Evolutionary conservation across 2,329 filamentous ascomycete species (phyloP), one percentile per base, ranked within the genome.

Genomic region (Zopfia rhizophila): DNA sequence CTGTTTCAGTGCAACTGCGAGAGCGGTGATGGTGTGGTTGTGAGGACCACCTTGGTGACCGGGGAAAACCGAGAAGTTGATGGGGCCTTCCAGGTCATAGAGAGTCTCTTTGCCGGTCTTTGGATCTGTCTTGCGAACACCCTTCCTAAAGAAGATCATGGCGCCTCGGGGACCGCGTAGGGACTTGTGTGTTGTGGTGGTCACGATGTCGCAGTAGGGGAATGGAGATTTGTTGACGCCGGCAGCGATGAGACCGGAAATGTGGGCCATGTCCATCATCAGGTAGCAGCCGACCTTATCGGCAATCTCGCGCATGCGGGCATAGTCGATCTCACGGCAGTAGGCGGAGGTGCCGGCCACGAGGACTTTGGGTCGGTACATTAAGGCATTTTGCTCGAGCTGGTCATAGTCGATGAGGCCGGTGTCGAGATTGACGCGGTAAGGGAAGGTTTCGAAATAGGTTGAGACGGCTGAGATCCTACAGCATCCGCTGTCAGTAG

Each of bases 101-200:
- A 90, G 75, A 60, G 88, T 86, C 66, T 96, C 86, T 72, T 89
- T 87, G 68, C 91, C 92, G 36, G 88, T 91, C 82, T 96, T 96
- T 51, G 87, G 77, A 72, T 96, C 89, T 39, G 87, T 85, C 70
- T 84, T 86, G 60, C 93, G 83, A 23, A 97, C 89, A 54, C 94
- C 94, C 75, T 90, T 95, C 63, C 94, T 88, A 85, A 87, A 99
- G 83, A 99, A 99, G 73, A 99, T 99, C 85, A 99, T 90, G 64
- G 94, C 94, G 60, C 94, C 94, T 68, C 94, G 87, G 25, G 94
- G 94, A 25, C 94, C 94, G 69, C 94, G 89, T 55, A 99, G 84
- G 49, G 91, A 96, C 81, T 99, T 99, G 83, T 99, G 94, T 53
- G 91, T 97, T 25, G 94, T 99, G 16, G 94, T 99, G 35, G 94